Base-by-base conservation (phyloP, 371 early-diverging fungal genomes). In the Syncephalis fuscata region DNA sequence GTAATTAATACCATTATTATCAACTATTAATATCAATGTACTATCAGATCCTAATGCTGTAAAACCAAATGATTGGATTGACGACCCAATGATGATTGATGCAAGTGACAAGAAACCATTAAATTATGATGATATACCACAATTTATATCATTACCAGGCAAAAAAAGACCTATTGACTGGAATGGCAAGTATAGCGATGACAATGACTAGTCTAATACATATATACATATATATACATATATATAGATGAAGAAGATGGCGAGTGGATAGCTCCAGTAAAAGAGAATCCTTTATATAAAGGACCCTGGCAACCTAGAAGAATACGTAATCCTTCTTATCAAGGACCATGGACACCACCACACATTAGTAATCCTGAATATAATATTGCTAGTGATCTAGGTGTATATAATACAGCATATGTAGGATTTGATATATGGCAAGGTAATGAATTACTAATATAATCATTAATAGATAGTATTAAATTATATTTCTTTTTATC, bases 371-470 rank as follows among this genome's bases (percentile, higher is more conserved):
- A 95, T 73, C 93, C 93, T 7, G 78, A 77, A 32, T 97, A 78
- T 68, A 84, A 78, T 70, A 85, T 85, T 53, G 92, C 92, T 55
- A 58, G 67, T 37, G 81, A 82, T 20, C 68, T 85, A 60, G 78
- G 83, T 58, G 78, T 83, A 43, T 79, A 75, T 58, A 75, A 78
- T 50, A 85, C 91, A 45, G 74, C 68, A 45, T 85, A 82, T 52
- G 61, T 92, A 51, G 98, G 94, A 46, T 74, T 95, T 53, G 98
- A 97, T 66, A 63, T 95, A 54, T 97, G 95, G 98, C 91, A 90
- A 61, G 32, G 32, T 32, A 32, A 11, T 32, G 11, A 32, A 32
- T 4, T 32, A 32, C 11, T 32, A 32, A 11, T 32, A 32, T 32
- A 32, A n/a, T n/a, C n/a, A n/a, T 32, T 7, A 7, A 4, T 32